Percentiles rank a stretch among this genome's conserved stretches.
phyloP scores from a whole-genome alignment of 441 rosid genomes.

The Cnidoscolus chayamansa region DNA sequence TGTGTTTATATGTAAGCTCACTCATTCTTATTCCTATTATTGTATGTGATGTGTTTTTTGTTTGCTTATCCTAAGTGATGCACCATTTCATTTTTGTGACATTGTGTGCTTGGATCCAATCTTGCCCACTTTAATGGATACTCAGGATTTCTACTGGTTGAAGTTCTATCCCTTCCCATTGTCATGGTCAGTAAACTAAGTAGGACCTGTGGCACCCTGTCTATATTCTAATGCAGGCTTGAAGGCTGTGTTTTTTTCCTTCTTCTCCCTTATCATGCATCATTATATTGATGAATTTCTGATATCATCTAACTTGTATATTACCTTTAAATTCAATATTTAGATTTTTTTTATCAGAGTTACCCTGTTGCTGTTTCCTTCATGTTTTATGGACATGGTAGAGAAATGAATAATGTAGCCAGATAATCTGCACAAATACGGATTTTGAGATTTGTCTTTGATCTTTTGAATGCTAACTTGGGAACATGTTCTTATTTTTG shows the following conservation, averaged over 20 bases:
- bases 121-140: background rate
- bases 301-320: background rate
- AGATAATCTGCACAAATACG: background rate
- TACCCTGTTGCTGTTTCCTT: background rate
- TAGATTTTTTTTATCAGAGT: background rate
- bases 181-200: too few species aligned
- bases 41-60: background rate
- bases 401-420: background rate
- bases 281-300: background rate
- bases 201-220: too few species aligned
- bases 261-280: background rate
- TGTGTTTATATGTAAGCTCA: background rate
- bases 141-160: conserved; percentile 2
- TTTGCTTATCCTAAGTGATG: conserved; percentile 1
- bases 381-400: background rate
- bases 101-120: background rate
- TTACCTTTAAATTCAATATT: background rate
- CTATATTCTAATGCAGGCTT: background rate
- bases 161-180: background rate
- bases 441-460: background rate
- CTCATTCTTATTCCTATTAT: background rate
- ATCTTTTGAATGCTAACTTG: background rate
- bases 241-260: background rate
- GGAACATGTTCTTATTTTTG: background rate
- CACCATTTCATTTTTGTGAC: background rate